These are phyloP conservation scores for Tricholoma hemisulphureum DNA, from an alignment of 768 basidiomycete species.

Conservation along the genomic window DNA sequence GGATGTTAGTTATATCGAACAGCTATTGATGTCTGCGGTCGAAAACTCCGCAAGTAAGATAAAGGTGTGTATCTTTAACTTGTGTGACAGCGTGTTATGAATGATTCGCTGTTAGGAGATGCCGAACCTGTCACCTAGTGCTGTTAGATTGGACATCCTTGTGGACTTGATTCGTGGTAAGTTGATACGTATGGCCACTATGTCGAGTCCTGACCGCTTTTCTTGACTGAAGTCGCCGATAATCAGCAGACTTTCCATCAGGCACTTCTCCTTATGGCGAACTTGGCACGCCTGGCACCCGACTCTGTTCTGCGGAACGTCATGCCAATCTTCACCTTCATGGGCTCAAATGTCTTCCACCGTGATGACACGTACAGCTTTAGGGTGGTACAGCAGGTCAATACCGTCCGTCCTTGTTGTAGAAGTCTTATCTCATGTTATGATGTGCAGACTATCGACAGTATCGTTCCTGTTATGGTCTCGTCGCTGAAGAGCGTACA, in stretches of 20 bases:
- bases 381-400: slow-evolving; percentile 88
- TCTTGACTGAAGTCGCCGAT: slow-evolving; percentile 57
- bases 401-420: not conserved
- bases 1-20: slow-evolving; percentile 78
- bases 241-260: slow-evolving; percentile 96
- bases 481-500: slow-evolving; percentile 67
- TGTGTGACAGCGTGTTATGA: not conserved
- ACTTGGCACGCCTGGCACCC: slow-evolving; percentile 77
- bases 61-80: slow-evolving; percentile 37
- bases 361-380: slow-evolving; percentile 95
- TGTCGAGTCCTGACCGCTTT: not conserved
- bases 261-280: slow-evolving; percentile 84
- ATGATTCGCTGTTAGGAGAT: slow-evolving; percentile 42
- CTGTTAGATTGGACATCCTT: slow-evolving; percentile 78
- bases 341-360: slow-evolving; percentile 98
- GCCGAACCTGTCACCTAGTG: slow-evolving; percentile 50
- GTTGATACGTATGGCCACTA: slow-evolving; percentile 10
- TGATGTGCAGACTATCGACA: slow-evolving; percentile 79
- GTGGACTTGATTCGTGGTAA: slow-evolving; percentile 83
- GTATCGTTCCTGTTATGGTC: slow-evolving; percentile 91
- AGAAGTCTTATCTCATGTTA: not conserved
- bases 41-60: slow-evolving; percentile 62
- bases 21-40: slow-evolving; percentile 80
- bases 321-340: slow-evolving; percentile 99
- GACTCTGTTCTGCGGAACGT: slow-evolving; percentile 91